Evolutionary conservation across 371 early-diverging fungal species (phyloP), one percentile per base, ranked within the genome.

Genomic region (Apophysomyces trapeziformis): DNA sequence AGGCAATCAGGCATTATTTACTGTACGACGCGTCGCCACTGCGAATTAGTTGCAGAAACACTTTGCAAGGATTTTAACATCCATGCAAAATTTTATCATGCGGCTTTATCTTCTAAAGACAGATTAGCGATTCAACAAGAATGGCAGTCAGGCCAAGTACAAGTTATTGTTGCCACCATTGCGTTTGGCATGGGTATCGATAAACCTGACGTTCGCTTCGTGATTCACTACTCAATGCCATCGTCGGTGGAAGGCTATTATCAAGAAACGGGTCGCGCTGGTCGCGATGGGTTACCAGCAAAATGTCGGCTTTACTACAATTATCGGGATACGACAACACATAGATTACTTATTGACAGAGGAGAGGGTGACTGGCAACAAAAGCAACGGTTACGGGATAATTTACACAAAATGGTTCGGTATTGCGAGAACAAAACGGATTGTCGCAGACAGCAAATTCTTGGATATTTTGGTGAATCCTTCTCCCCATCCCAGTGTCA

Each of bases 241-340:
- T 93, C 96, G 36, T 93, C 95, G 12, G 69, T 99, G 4, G 99
- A 99, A 79, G 99, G 98, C 0, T 99, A 99, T 71, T 99, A 99
- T 70, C 99, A 99, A 79, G 99, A 99, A 78, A 99, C 98, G 0
- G 99, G 99, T 0, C 90, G 99, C 26, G 99, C 99, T 0, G 99
- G 99, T 8, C 91, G 99, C 36, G 99, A 99, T 86, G 99, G 99
- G 6, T 71, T 89, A 41, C 83, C 87, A 54, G 91, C 96, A 3
- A 78, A 82, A 1, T 99, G 99, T 77, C 80, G 98, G 0, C 68
- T 99, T 35, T 99, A 89, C 68, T 99, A 97, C 74, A 73, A 78
- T 0, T 96, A 89, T 76, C 72, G 72, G 1, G 99, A 99, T 82
- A 95, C 91, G 44, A 74, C 70, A 1, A 84, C 82, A 0, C 87